Evolutionary conservation across 2,329 filamentous ascomycete species (phyloP).

Genomic region (Colletotrichum nymphaeae): DNA sequence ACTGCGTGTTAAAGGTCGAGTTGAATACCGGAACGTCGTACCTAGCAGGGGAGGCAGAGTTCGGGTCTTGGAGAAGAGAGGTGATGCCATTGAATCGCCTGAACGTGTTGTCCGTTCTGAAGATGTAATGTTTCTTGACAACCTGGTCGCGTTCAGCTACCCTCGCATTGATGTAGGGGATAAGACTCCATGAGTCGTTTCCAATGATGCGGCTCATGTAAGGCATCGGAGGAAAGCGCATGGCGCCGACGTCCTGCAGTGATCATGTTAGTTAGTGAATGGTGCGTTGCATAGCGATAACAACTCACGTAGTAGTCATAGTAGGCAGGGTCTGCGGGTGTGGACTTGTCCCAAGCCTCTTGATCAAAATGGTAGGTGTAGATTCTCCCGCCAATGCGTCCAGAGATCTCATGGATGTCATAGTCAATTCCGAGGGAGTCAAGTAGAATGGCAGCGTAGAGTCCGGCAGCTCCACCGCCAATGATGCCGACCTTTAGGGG

Average conservation of each 20-base stretch:
- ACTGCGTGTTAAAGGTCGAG: conserved; percentile 28
- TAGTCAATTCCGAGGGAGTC: conserved; percentile 48
- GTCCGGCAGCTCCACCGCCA: conserved; percentile 49
- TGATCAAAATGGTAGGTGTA: conserved; percentile 48
- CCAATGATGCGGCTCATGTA: conserved; percentile 43
- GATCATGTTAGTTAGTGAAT: not conserved
- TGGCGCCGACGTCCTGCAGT: conserved; percentile 51
- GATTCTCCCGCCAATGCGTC: conserved; percentile 49
- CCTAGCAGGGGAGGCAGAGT: conserved; percentile 19
- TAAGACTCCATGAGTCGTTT: conserved; percentile 37
- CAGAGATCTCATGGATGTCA: conserved; percentile 50
- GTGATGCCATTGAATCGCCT: conserved; percentile 36
- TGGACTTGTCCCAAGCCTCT: conserved; percentile 37
- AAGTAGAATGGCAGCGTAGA: conserved; percentile 48
- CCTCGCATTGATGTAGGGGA: conserved; percentile 38
- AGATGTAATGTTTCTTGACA: conserved; percentile 37
- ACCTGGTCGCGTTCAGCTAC: conserved; percentile 33
- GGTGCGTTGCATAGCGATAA: not conserved
- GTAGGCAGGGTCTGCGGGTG: conserved; percentile 34
- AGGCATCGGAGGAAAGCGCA: conserved; percentile 51
- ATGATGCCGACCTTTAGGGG: conserved; percentile 47
- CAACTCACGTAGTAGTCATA: conserved; percentile 47
- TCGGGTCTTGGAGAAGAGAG: conserved; percentile 16
- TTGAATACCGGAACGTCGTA: conserved; percentile 36
- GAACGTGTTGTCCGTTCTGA: conserved; percentile 38